These are phyloP conservation scores for Russula earlei DNA, from an alignment of 768 basidiomycete species.

Conservation along the genomic window DNA sequence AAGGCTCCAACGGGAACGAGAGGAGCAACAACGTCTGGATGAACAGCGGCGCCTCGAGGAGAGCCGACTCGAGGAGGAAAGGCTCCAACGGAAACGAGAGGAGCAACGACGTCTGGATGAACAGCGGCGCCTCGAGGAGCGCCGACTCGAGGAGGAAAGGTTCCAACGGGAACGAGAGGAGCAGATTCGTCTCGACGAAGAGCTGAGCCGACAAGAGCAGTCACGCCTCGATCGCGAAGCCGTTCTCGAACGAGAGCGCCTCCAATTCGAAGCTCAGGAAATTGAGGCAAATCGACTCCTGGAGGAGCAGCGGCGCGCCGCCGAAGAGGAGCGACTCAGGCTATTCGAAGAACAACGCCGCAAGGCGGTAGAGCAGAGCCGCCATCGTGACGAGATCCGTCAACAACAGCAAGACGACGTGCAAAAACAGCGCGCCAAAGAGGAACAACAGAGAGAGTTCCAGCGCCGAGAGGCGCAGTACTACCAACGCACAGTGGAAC, in stretches of 20 bases:
- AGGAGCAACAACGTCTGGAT: neutral
- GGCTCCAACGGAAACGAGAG: conserved; percentile 9
- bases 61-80: no score
- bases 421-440: conserved; percentile 27
- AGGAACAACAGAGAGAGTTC: conserved; percentile 22
- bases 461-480: conserved; percentile 17
- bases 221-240: conserved; percentile 5
- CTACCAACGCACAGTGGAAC: conserved; percentile 16
- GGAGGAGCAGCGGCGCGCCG: conserved; percentile 8
- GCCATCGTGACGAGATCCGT: conserved; percentile 13
- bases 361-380: conserved; percentile 28
- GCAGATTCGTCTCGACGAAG: conserved; percentile 16
- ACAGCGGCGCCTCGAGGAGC: conserved; percentile 20
- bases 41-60: conserved; percentile 16
- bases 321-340: conserved; percentile 20
- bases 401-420: conserved; percentile 20
- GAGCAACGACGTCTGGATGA: conserved; percentile 27
- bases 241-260: conserved; percentile 7
- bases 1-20: conserved; percentile 1
- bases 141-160: conserved; percentile 19
- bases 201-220: conserved; percentile 14
- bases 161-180: conserved; percentile 10
- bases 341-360: conserved; percentile 27
- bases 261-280: neutral
- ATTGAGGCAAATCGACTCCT: conserved; percentile 7